A percentile compares a stretch with the other conserved stretches of the same genome.
phyloP scores from a whole-genome alignment of 1,284 basidiomycete genomes.

The Ustilago loliicola region DNA sequence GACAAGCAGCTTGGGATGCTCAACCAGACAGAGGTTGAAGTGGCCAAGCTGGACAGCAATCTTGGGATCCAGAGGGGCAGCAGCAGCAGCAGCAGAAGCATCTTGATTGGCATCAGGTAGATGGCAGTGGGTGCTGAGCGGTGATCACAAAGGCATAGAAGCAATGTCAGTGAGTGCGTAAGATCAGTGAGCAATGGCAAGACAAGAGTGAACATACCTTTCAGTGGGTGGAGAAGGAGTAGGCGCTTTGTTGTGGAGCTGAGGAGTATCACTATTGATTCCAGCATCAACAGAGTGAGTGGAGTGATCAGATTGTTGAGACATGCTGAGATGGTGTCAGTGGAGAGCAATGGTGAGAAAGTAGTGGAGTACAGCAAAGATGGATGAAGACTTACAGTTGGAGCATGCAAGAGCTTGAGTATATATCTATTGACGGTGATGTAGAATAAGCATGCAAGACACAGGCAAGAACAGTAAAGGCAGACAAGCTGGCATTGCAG shows the following conservation, averaged over 20 bases:
- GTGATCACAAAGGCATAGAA: neutral
- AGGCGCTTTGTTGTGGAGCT: neutral
- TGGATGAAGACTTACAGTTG: neutral
- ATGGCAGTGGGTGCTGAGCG: neutral
- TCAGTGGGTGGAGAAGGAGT: neutral
- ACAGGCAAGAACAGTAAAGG: too few species aligned
- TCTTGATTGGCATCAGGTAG: too few species aligned
- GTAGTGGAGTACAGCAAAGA: neutral
- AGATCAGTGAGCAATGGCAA: neutral
- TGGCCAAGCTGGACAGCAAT: neutral
- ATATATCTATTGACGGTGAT: too few species aligned
- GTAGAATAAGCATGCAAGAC: too few species aligned
- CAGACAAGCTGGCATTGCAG: too few species aligned
- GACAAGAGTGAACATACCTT: neutral
- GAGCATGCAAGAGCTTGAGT: too few species aligned
- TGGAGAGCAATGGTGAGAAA: neutral
- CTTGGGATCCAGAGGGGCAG: neutral
- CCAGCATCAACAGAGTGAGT: neutral
- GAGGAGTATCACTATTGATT: too few species aligned
- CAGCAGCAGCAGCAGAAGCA: neutral
- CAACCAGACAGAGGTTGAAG: conserved; percentile 4
- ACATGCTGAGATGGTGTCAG: neutral
- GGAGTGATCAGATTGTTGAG: neutral
- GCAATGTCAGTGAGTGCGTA: neutral
- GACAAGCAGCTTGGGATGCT: conserved; percentile 1